Percentiles rank a stretch among this genome's conserved stretches.
These are phyloP conservation scores for Penicillium corylophilum DNA, from an alignment of 2,329 filamentous ascomycete species.

Conservation along the genomic window DNA sequence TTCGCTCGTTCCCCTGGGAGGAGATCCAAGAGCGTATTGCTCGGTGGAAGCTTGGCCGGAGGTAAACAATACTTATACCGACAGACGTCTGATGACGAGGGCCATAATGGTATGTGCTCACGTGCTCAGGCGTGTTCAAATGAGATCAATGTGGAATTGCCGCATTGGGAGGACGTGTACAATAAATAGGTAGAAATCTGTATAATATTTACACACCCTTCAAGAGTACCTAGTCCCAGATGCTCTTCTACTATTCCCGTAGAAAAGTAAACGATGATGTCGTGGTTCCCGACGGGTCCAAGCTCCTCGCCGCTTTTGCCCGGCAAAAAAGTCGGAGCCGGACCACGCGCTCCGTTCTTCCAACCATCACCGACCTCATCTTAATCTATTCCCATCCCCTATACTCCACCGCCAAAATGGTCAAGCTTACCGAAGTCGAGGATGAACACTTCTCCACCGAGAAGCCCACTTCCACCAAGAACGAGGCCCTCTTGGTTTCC, in stretches of 20 bases:
- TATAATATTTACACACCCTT: constrained; percentile 10
- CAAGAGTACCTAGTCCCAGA: neutral
- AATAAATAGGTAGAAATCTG: constrained; percentile 18
- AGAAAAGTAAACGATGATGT: constrained; percentile 4
- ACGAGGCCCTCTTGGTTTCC: constrained; percentile 53
- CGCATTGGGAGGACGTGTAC: constrained; percentile 11
- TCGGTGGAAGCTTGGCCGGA: constrained; percentile 75
- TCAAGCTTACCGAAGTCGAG: constrained; percentile 93
- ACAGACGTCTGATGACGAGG: neutral
- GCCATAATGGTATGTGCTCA: constrained; percentile 1
- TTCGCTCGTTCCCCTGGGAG: constrained; percentile 73
- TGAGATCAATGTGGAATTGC: neutral
- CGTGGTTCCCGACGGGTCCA: constrained; percentile 19
- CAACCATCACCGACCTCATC: constrained; percentile 22
- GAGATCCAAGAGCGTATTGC: constrained; percentile 86
- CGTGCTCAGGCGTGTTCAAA: neutral
- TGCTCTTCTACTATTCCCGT: neutral
- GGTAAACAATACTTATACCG: constrained; percentile 37
- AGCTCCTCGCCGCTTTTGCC: constrained; percentile 37
- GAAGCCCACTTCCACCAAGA: constrained; percentile 62
- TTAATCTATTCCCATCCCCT: constrained; percentile 3
- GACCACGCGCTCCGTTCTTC: constrained; percentile 26
- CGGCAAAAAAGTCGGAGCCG: constrained; percentile 42
- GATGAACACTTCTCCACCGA: constrained; percentile 84
- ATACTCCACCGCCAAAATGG: constrained; percentile 60